Evolutionary conservation across 208 protist genomes (phyloP).

Genomic region (Trypanosoma cruzi): DNA sequence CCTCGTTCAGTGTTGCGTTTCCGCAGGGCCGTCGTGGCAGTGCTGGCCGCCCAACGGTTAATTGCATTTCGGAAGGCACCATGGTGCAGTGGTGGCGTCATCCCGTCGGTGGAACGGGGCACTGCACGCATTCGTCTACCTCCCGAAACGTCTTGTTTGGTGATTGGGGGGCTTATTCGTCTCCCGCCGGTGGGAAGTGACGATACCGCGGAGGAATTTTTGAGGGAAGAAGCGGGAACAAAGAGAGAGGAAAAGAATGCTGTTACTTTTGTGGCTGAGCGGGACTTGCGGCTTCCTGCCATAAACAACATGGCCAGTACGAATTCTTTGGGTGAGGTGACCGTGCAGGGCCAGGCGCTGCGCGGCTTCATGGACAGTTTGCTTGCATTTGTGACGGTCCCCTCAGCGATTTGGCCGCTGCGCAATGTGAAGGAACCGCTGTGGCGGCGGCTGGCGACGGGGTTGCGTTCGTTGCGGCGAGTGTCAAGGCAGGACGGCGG

Average conservation of each 20-base stretch:
- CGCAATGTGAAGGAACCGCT: background rate
- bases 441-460: constrained; percentile 15
- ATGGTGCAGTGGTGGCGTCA: background rate
- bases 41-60: constrained; percentile 38
- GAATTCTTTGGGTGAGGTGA: background rate
- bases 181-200: constrained; percentile 2
- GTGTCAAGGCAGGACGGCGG: background rate
- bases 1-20: constrained; percentile 21
- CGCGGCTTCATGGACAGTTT: constrained; percentile 20
- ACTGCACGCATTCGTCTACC: constrained; percentile 22
- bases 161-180: constrained; percentile 20
- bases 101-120: background rate
- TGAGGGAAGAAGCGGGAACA: background rate
- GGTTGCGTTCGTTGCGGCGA: constrained; percentile 4
- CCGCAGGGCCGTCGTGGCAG: constrained; percentile 41
- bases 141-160: constrained; percentile 26
- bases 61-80: background rate
- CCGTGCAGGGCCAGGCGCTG: background rate
- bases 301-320: background rate
- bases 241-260: background rate
- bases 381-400: constrained; percentile 23
- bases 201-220: background rate
- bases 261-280: constrained; percentile 21
- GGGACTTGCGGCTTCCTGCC: constrained; percentile 21
- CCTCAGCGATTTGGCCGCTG: constrained; percentile 4